Percentiles rank a stretch among this genome's conserved stretches.
These are phyloP conservation scores for Scenedesmus sp. DNA, from an alignment of 163 green algal genomes.

Conservation along the genomic window DNA sequence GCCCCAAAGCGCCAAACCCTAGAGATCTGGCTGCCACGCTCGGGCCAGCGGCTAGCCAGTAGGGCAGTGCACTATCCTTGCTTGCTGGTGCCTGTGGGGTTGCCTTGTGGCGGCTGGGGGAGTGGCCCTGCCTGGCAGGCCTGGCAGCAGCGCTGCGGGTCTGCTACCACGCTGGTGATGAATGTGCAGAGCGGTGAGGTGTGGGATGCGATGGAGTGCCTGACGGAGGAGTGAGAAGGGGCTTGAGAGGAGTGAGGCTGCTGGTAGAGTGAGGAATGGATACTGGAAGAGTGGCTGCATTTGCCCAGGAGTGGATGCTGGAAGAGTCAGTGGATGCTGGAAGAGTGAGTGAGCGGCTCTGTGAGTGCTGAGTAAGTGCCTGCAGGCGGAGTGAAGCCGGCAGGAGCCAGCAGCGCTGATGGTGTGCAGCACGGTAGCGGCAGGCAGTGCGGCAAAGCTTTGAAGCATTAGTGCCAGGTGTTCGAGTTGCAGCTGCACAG, in stretches of 20 bases:
- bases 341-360: too few species aligned
- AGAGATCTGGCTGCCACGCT: slow-evolving; percentile 49
- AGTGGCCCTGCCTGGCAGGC: not conserved
- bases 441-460: too few species aligned
- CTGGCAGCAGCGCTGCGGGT: slow-evolving; percentile 9
- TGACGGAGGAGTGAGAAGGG: not conserved
- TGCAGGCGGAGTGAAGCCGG: too few species aligned
- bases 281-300: too few species aligned
- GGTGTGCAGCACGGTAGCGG: too few species aligned
- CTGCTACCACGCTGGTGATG: slow-evolving; percentile 40
- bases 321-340: too few species aligned
- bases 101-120: slow-evolving; percentile 47
- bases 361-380: too few species aligned
- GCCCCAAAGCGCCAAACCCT: slow-evolving; percentile 49
- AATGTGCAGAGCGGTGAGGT: slow-evolving; percentile 14
- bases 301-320: not conserved
- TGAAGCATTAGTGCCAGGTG: too few species aligned
- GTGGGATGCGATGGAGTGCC: slow-evolving; percentile 32
- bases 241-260: too few species aligned
- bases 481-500: too few species aligned
- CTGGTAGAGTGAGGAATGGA: not conserved
- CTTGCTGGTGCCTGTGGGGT: slow-evolving; percentile 41
- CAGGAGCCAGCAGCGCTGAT: too few species aligned
- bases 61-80: slow-evolving; percentile 25
- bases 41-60: slow-evolving; percentile 19